A percentile compares a stretch with the other conserved stretches of the same genome.
Conservation (phyloP, 2,329 filamentous ascomycete species). For the Diaporthe sp. region DNA sequence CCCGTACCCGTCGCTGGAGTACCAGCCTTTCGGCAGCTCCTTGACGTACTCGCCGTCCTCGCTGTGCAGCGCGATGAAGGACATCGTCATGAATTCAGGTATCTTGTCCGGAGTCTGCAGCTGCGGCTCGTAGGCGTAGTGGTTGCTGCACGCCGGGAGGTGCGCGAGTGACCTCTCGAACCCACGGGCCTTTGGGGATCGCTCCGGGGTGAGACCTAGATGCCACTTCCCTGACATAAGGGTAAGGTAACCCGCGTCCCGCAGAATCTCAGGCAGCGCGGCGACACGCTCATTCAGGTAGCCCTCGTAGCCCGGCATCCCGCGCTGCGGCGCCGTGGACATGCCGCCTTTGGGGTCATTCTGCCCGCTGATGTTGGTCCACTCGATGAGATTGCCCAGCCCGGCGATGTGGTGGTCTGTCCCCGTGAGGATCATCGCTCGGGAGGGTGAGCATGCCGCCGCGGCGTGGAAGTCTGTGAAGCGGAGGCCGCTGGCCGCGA, state of each 20-base stretch:
- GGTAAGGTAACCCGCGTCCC: constrained; percentile 49
- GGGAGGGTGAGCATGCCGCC: constrained; percentile 73
- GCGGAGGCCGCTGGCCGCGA: constrained; percentile 60
- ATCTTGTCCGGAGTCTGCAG: constrained; percentile 53
- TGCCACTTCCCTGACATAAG: constrained; percentile 51
- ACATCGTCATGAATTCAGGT: constrained; percentile 54
- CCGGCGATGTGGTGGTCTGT: constrained; percentile 72
- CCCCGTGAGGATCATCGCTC: constrained; percentile 76
- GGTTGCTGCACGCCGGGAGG: constrained; percentile 70
- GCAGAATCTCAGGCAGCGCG: constrained; percentile 46
- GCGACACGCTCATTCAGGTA: constrained; percentile 49
- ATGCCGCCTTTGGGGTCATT: constrained; percentile 42
- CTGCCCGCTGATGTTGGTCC: constrained; percentile 48
- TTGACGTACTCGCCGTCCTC: constrained; percentile 54
- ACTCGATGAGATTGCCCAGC: constrained; percentile 70
- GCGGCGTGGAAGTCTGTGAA: constrained; percentile 76
- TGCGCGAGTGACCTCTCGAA: constrained; percentile 72
- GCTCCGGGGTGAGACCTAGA: constrained; percentile 66
- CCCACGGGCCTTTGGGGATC: constrained; percentile 66
- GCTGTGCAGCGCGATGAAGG: constrained; percentile 54
- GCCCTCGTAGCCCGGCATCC: constrained; percentile 48
- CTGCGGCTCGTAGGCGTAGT: constrained; percentile 64
- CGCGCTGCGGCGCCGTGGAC: constrained; percentile 38
- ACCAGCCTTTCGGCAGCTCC: constrained; percentile 63
- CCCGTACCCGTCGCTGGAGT: constrained; percentile 66